Base-by-base conservation (phyloP, 2,329 filamentous ascomycete species). In the Aureobasidium uvarum region DNA sequence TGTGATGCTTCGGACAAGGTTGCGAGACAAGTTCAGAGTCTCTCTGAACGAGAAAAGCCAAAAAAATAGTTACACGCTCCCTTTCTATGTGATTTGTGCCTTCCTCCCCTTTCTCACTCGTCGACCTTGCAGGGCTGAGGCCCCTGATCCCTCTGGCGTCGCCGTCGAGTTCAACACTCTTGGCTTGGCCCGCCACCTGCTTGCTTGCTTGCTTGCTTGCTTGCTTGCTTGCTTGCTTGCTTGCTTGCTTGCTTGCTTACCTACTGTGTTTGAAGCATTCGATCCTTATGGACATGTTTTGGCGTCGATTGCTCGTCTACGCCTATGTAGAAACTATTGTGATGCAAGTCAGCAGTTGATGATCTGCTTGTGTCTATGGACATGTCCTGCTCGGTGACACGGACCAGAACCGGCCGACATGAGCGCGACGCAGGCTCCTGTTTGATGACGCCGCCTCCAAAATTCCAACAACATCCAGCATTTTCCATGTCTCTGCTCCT, bases 321-420 rank as follows among this genome's bases (percentile, higher is more conserved):
- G 14, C 13, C 5, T 46, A 2, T 25, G 6, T 25, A 14, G 20
- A 25, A 11, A 20, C 2, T 23, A 25, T 48, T 7, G 41, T 48
- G n/a, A 25, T 48, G 56, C 56, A 48, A 38, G 16, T 28, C 3
- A 31, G 25, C 41, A 23, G 14, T 18, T 25, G 31, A 23, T 7
- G 23, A 16, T 41, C 20, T 25, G 25, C 25, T 33, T 33, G 54
- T 33, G 16, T 13, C 23, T 31, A 31, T 20, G 14, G 23, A 28
- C 8, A 43, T 43, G 8, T 45, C 14, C 14, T 41, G 33, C 10
- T 41, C 45, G 58, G 58, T 62, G 56, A 36, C 41, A 60, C 56
- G 56, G 56, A 13, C 43, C 43, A 48, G 25, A 60, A 72, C 77
- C 41, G 28, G 28, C 56, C 39, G 55, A 36, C 59, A 6, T 50